These are phyloP conservation scores for Kwoniella bestiolae DNA, from an alignment of 768 basidiomycete species.

Conservation along the genomic window DNA sequence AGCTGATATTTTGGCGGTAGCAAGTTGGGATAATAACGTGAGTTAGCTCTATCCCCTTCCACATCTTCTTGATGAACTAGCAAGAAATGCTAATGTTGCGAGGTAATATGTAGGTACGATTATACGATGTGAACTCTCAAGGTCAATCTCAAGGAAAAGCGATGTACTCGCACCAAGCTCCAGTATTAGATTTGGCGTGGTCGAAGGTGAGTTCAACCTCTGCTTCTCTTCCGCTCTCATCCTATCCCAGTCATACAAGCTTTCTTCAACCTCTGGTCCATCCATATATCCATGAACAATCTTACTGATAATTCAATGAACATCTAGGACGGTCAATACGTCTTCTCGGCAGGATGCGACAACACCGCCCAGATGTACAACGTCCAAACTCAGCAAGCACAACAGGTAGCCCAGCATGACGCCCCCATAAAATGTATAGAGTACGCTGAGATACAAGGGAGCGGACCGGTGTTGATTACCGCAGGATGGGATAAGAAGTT, in stretches of 20 bases:
- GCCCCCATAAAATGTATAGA: constrained; percentile 80
- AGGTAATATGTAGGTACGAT: constrained; percentile 68
- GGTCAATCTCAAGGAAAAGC: constrained; percentile 83
- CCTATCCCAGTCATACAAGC: background rate
- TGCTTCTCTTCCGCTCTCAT: background rate
- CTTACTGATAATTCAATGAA: too few relatives aligned
- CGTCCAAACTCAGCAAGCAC: constrained; percentile 74
- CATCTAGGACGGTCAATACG: constrained; percentile 91
- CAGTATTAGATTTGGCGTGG: constrained; percentile 87
- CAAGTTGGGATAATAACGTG: constrained; percentile 92
- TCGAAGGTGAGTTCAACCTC: constrained; percentile 69
- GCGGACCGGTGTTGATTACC: constrained; percentile 70
- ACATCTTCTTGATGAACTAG: background rate
- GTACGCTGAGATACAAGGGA: constrained; percentile 76
- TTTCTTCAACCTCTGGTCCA: too few relatives aligned
- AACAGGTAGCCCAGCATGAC: constrained; percentile 88
- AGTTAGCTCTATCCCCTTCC: constrained; percentile 42
- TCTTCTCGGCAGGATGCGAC: constrained; percentile 91
- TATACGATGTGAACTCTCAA: constrained; percentile 83
- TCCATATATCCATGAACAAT: too few relatives aligned
- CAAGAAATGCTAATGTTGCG: background rate
- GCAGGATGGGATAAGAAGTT: constrained; percentile 98
- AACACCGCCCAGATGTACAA: constrained; percentile 95
- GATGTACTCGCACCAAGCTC: constrained; percentile 86
- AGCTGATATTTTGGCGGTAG: constrained; percentile 88